These are phyloP conservation scores for Umbilicaria muhlenbergii DNA, from an alignment of 495 filamentous ascomycete species.

Conservation along the genomic window DNA sequence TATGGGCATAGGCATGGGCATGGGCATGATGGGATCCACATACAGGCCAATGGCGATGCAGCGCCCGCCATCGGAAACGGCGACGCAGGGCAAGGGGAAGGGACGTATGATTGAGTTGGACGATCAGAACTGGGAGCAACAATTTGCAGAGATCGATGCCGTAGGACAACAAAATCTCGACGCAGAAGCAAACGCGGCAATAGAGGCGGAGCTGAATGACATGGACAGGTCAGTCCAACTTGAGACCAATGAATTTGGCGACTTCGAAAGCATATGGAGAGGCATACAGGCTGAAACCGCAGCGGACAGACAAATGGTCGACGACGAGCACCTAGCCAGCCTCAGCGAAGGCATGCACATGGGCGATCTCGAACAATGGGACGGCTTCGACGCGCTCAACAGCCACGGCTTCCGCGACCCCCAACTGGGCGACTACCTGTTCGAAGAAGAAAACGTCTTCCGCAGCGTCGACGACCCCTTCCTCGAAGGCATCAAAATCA, in stretches of 20 bases:
- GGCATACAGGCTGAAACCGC: slow-evolving; percentile 70
- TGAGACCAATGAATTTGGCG: slow-evolving; percentile 41
- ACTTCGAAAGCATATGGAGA: slow-evolving; percentile 83
- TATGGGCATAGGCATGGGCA: slow-evolving; percentile 30
- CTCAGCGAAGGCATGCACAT: slow-evolving; percentile 40
- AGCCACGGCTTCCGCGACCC: slow-evolving; percentile 40
- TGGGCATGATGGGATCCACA: slow-evolving; percentile 25
- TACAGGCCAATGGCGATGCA: slow-evolving; percentile 29
- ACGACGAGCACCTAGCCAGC: slow-evolving; percentile 42
- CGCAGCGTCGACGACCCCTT: slow-evolving; percentile 62
- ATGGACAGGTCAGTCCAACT: slow-evolving; percentile 66
- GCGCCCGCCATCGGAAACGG: slow-evolving; percentile 32
- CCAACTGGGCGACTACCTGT: slow-evolving; percentile 75
- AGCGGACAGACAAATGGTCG: slow-evolving; percentile 50
- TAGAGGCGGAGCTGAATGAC: slow-evolving; percentile 79
- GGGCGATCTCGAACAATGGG: slow-evolving; percentile 54
- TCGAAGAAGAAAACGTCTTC: slow-evolving; percentile 88
- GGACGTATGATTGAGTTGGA: slow-evolving; percentile 83
- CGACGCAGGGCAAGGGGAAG: slow-evolving; percentile 63
- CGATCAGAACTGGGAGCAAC: slow-evolving; percentile 86
- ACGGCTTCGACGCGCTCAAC: slow-evolving; percentile 46
- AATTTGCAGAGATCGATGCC: slow-evolving; percentile 80
- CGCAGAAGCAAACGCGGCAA: slow-evolving; percentile 54
- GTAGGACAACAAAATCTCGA: slow-evolving; percentile 48
- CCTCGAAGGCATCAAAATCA: slow-evolving; percentile 77